Evolutionary conservation across 1,139 yeast genomes (phyloP).

Genomic region (Taphrina wiesneri): DNA sequence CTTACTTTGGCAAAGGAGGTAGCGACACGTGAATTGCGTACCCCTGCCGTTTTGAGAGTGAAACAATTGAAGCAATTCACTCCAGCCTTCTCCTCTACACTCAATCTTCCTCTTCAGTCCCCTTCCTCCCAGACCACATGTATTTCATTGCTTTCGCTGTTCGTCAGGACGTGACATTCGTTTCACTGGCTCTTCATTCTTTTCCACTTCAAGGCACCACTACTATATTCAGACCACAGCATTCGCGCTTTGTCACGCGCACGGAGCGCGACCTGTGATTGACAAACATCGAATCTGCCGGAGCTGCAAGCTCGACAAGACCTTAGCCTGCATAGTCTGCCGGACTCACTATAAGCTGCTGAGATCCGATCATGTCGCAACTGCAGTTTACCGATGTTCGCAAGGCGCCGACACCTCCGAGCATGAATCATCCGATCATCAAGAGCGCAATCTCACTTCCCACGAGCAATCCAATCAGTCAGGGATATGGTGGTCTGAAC

Average conservation of each 20-base stretch:
- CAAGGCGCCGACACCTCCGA: constrained; percentile 28
- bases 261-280: neutral
- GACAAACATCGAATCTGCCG: constrained; percentile 18
- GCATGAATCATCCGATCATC: constrained; percentile 7
- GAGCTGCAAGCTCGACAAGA: no score
- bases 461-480: constrained; percentile 24
- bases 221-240: neutral
- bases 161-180: neutral
- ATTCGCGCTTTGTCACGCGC: neutral
- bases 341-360: no score
- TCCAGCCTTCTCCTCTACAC: neutral
- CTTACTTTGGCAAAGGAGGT: neutral
- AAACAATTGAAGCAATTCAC: neutral
- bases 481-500: constrained; percentile 27
- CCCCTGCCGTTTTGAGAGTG: neutral
- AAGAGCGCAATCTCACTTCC: constrained; percentile 28
- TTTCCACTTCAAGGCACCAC: neutral
- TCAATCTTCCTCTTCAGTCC: neutral
- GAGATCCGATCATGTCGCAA: constrained; percentile 4
- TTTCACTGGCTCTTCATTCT: neutral
- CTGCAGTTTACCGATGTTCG: constrained; percentile 29
- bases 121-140: no score
- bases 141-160: no score
- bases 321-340: no score
- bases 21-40: neutral